Base-by-base conservation (phyloP, 2,329 filamentous ascomycete species). In the Colletotrichum somersetense region DNA sequence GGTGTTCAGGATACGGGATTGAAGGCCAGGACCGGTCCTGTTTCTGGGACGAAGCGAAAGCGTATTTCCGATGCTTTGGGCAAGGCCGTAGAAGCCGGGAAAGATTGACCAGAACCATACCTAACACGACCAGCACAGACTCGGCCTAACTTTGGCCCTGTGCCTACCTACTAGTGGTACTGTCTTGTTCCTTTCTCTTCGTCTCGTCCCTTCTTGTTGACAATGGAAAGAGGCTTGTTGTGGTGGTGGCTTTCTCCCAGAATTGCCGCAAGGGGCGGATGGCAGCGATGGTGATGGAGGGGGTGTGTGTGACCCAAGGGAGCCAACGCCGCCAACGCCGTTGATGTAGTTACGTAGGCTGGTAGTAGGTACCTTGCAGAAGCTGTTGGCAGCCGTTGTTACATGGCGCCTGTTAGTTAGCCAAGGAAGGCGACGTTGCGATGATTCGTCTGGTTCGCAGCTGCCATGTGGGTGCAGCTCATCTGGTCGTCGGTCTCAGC, bases 371-470 rank as follows among this genome's bases (percentile, higher is more conserved):
- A 44, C 64, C 57, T 67, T 57, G 33, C 55, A 71, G 64, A 68
- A 65, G 56, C 46, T 55, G 66, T 55, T 57, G 57, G 42, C 35
- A 30, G 57, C 33, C 57, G 56, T 42, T 40, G 63, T 42, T 52
- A 56, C 48, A 52, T 67, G 33, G 46, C 18, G 38, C 50, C 30
- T 55, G 61, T 63, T 44, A 55, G 46, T 63, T 44, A 55, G 46
- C 48, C 59, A 44, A 42, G 35, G 33, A 66, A 50, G 48, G 20
- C 40, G 59, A 42, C 40, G 62, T 52, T 42, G 68, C n/a, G 68
- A 71, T 63, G 68, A 71, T 71, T 71, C 68, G 68, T 68, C 68
- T 69, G 65, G 69, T 63, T 48, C 42, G 12, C 46, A 59, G 16
- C 18, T 72, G 65, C 65, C 69, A 69, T 69, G 69, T 59, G 30